phyloP scores from a whole-genome alignment of 2,329 filamentous ascomycete genomes.

The Phialocephala subalpina region DNA sequence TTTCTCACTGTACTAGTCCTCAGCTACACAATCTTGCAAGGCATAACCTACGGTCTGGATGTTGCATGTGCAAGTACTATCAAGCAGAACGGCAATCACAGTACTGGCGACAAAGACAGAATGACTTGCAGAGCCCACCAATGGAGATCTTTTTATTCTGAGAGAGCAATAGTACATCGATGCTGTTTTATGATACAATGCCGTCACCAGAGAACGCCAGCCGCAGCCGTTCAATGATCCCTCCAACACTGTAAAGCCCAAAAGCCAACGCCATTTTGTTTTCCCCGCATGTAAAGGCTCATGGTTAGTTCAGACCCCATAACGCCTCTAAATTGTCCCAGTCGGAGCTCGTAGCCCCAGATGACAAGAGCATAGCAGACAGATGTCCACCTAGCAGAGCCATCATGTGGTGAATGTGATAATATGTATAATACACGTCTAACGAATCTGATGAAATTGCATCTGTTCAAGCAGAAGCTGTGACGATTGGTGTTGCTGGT shows the following conservation, averaged over 20 bases:
- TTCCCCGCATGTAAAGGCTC: background rate
- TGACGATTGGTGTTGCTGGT: conserved; percentile 16
- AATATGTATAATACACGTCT: conserved; percentile 20
- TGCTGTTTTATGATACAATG: conserved; percentile 29
- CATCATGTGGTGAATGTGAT: conserved; percentile 10
- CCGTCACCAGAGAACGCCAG: conserved; percentile 20
- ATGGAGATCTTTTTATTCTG: conserved; percentile 11
- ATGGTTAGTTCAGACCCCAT: background rate
- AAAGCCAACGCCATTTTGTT: conserved; percentile 27
- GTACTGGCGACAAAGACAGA: background rate
- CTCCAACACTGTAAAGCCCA: background rate
- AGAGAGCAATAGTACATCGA: conserved; percentile 18
- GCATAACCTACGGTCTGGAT: background rate
- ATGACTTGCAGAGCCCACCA: background rate
- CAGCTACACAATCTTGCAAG: background rate
- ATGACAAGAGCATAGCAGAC: conserved; percentile 3
- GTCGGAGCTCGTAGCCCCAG: conserved; percentile 11
- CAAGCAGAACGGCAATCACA: background rate
- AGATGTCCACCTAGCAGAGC: conserved; percentile 9
- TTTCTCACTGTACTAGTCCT: too few species aligned
- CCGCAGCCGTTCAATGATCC: conserved; percentile 10
- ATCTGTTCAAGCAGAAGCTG: conserved; percentile 24
- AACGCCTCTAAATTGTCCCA: conserved; percentile 23
- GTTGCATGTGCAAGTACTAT: background rate
- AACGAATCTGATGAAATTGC: conserved; percentile 4